Evolutionary conservation across 148 eudicot genomes (phyloP).

Genomic region (Gaultheria prostrata): DNA sequence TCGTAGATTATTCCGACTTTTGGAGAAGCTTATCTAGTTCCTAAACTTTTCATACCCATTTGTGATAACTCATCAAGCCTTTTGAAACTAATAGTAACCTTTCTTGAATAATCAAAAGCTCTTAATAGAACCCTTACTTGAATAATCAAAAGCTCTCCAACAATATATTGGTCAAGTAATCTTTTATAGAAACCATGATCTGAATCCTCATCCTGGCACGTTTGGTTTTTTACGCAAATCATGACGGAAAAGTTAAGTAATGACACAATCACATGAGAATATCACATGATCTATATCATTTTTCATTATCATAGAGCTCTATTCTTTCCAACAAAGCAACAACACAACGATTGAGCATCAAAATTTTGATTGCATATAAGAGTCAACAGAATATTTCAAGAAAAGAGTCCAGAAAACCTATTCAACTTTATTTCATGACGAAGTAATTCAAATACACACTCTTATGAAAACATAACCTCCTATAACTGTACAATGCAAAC

Average conservation of each 20-base stretch:
- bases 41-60: background rate
- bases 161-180: background rate
- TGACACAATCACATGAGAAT: background rate
- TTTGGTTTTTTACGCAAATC: background rate
- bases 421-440: slow-evolving; percentile 14
- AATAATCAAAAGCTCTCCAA: background rate
- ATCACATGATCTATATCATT: background rate
- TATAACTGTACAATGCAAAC: slow-evolving; percentile 36
- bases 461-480: slow-evolving; percentile 21
- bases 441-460: slow-evolving; percentile 30
- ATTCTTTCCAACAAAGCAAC: slow-evolving; percentile 3
- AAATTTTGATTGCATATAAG: background rate
- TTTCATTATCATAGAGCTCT: background rate
- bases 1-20: background rate
- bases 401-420: background rate
- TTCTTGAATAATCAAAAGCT: background rate
- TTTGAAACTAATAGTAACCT: background rate
- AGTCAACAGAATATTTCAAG: background rate
- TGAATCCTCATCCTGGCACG: background rate
- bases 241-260: background rate
- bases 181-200: background rate
- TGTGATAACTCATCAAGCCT: background rate
- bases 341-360: slow-evolving; percentile 1
- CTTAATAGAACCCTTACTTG: background rate
- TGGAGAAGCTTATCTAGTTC: slow-evolving; percentile 2